A percentile compares a stretch with the other conserved stretches of the same genome.
phyloP scores from a whole-genome alignment of 2,329 filamentous ascomycete genomes.

The Magnaporthiopsis poae region DNA sequence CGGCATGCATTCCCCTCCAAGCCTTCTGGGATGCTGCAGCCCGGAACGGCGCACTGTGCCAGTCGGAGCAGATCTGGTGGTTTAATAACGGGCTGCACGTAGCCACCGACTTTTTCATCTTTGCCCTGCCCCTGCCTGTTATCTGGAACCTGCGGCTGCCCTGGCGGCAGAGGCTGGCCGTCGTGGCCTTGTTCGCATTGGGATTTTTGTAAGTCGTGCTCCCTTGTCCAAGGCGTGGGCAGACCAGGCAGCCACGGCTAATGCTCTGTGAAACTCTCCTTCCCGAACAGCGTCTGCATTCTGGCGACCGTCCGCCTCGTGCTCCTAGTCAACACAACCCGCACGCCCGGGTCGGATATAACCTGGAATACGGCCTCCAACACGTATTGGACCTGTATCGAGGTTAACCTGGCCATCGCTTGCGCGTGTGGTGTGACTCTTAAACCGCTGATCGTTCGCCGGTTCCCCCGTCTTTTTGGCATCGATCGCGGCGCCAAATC shows the following conservation, averaged over 20 bases:
- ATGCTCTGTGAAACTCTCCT: background rate
- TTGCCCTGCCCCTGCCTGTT: slow-evolving; percentile 13
- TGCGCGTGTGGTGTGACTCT: slow-evolving; percentile 29
- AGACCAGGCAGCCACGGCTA: background rate
- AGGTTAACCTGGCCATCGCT: slow-evolving; percentile 26
- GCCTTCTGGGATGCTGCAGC: slow-evolving; percentile 21
- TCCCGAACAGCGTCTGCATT: slow-evolving; percentile 22
- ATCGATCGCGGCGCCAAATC: background rate
- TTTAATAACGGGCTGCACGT: slow-evolving; percentile 13
- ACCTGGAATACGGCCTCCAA: slow-evolving; percentile 21
- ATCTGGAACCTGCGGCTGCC: slow-evolving; percentile 12
- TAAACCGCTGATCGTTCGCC: slow-evolving; percentile 19
- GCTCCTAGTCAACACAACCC: slow-evolving; percentile 16
- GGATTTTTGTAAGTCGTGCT: slow-evolving; percentile 32
- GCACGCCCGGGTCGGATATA: slow-evolving; percentile 16
- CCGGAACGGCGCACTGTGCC: slow-evolving; percentile 6
- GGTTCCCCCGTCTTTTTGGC: slow-evolving; percentile 4
- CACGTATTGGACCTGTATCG: slow-evolving; percentile 26
- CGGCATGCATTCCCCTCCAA: slow-evolving; percentile 22
- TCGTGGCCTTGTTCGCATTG: slow-evolving; percentile 34
- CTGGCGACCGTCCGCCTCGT: slow-evolving; percentile 25
- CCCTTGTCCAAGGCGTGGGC: too few relatives aligned
- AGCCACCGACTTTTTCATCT: slow-evolving; percentile 58
- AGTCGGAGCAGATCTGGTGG: slow-evolving; percentile 11
- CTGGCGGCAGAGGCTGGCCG: slow-evolving; percentile 29